Base-by-base conservation (phyloP, 495 filamentous ascomycete species). In the Hyaloscypha bicolor region DNA sequence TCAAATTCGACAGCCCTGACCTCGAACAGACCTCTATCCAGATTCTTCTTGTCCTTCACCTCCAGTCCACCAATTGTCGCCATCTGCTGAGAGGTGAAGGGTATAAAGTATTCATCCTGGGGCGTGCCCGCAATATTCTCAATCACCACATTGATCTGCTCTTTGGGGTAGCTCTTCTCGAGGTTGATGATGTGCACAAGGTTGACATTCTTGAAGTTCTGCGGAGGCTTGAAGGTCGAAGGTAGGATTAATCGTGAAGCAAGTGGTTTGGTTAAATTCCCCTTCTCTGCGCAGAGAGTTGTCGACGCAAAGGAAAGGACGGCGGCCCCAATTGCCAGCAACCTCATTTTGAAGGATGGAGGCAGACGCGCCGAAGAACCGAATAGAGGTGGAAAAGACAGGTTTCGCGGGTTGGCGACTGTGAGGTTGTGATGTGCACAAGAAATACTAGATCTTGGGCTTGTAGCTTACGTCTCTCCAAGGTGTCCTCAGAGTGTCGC, bases 201-300 rank as follows among this genome's bases (percentile, higher is more conserved):
- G 77, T 98, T 98, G 70, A 85, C 83, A 78, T 98, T 96, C 77
- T 93, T 91, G 79, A 96, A 99, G 55, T 92, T 90, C 75, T 91
- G 91, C 16, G 93, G 88, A 45, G 94, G 94, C 78, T 86, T 93
- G 83, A 97, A 97, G 58, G 84, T 86, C 72, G 82, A 76, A 32
- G 90, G 85, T 21, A 93, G 85, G 62, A 75, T 75, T 63, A 75
- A 64, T 68, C 75, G 76, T 64, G 79, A 82, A 55, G 71, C 77
- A 55, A 76, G 71, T 62, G 76, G 76, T 56, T 68, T 73, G 60
- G 76, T 70, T 56, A 76, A 52, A 64, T 73, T 79, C 29, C 74
- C 66, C 73, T 79, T 73, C 65, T 67, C 63, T 60, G 67, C 62
- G 60, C 69, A 65, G 9, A 74, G 39, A 60, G 70, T 65, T 61